Percentiles rank a stretch among this genome's conserved stretches.
phyloP scores from a whole-genome alignment of 2,329 filamentous ascomycete genomes.

The Fusarium continuum region DNA sequence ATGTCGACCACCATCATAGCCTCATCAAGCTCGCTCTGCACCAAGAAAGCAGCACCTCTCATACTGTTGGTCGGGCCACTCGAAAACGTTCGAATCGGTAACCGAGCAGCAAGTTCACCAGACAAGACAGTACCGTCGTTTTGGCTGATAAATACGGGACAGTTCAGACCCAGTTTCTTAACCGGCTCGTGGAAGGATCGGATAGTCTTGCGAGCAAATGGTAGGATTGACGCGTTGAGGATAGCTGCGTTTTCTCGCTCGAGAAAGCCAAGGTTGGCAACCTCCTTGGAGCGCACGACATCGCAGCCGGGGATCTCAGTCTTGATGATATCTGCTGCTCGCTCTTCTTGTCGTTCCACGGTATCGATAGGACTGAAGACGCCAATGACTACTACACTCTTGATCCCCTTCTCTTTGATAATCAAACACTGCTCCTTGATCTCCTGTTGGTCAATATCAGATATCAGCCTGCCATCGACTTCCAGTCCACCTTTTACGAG shows the following conservation, averaged over 20 bases:
- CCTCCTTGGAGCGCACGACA: slow-evolving; percentile 61
- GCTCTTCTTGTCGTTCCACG: slow-evolving; percentile 58
- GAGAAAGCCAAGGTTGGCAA: slow-evolving; percentile 64
- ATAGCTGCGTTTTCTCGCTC: slow-evolving; percentile 73
- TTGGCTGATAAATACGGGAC: slow-evolving; percentile 68
- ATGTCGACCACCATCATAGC: slow-evolving; percentile 70
- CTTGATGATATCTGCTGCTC: slow-evolving; percentile 54
- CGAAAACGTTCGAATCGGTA: slow-evolving; percentile 70
- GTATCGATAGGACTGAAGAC: slow-evolving; percentile 64
- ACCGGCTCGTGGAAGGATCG: slow-evolving; percentile 64
- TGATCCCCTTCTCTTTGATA: slow-evolving; percentile 56
- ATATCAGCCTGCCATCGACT: slow-evolving; percentile 59
- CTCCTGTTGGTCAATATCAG: slow-evolving; percentile 54
- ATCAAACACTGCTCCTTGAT: slow-evolving; percentile 52
- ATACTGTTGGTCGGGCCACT: slow-evolving; percentile 72
- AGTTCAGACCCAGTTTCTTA: slow-evolving; percentile 57
- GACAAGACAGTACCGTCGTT: slow-evolving; percentile 71
- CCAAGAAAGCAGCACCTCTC: slow-evolving; percentile 69
- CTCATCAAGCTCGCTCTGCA: slow-evolving; percentile 49
- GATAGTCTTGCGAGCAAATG: slow-evolving; percentile 66
- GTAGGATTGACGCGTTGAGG: slow-evolving; percentile 69
- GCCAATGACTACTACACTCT: slow-evolving; percentile 58
- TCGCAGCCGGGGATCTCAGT: slow-evolving; percentile 53
- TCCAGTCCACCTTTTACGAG: slow-evolving; percentile 61
- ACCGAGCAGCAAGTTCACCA: slow-evolving; percentile 60